Evolutionary conservation across 139 green algal species (phyloP), one percentile per base, ranked within the genome.

Genomic region (Marvania coccoides): DNA sequence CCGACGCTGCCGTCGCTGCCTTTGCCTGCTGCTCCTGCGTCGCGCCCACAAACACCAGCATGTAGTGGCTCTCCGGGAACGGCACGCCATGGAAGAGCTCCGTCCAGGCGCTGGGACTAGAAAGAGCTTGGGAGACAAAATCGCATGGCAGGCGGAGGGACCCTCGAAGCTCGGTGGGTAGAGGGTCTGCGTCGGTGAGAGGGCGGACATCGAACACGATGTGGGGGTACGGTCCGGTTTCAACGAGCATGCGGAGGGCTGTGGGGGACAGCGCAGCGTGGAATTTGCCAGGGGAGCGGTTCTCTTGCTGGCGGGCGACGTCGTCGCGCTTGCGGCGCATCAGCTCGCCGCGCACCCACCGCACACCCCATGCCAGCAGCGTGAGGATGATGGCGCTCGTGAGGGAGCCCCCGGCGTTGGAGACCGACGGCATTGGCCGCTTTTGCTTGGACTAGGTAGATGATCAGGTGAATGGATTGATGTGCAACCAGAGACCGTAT

Each of bases 351-450:
- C 80, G 53, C 36, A 87, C 24, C 55, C 77, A 80, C 2, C 80
- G 58, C 24, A 87, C 78, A 1, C 67, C 75, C 81, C 81, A 87
- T 6, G 81, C 81, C 36, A 87, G 72, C 42, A 87, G 24, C 5
- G 79, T 87, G 7, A 87, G 76, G 5, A 77, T 45, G 7, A 82
- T n/a, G 19, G 81, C 81, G n/a, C 61, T 81, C 14, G 65, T 82
- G 15, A 87, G 37, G 12, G 79, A 86, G 23, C 81, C 81, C 12
- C 81, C 81, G 1, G 78, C 69, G 30, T 86, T 87, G 38, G 62
- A 80, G n/a, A 83, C 75, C 2, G 48, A 67, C 3, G 78, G 70
- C 67, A 85, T 81, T 51, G n/a, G n/a, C n/a, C n/a, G n/a, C n/a
- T n/a, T n/a, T n/a, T n/a, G n/a, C n/a, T n/a, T n/a, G n/a, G n/a